These are phyloP conservation scores for Naganishia antarctica DNA, from an alignment of 768 basidiomycete species.

Conservation along the genomic window DNA sequence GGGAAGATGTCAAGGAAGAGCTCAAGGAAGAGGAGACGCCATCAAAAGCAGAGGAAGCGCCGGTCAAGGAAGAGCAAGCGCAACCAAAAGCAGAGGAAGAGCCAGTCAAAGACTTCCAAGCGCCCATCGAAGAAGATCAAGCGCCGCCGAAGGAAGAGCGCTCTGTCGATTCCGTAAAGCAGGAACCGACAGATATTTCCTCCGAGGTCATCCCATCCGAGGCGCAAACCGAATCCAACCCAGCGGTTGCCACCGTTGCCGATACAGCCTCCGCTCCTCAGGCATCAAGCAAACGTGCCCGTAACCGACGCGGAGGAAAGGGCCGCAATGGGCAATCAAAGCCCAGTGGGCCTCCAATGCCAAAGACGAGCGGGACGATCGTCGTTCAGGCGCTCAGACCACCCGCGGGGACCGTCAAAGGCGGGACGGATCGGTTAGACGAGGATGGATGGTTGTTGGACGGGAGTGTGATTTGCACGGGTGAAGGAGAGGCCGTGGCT, in stretches of 20 bases:
- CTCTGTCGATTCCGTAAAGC: not conserved
- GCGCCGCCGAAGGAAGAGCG: not conserved
- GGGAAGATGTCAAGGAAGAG: constrained; percentile 4
- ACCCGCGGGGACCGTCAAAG: constrained; percentile 17
- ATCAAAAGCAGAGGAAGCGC: too few species aligned
- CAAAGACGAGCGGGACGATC: constrained; percentile 23
- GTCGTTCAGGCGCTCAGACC: constrained; percentile 22
- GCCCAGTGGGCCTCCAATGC: not conserved
- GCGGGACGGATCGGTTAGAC: constrained; percentile 16
- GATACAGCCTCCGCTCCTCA: not conserved
- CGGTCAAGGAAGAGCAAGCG: not conserved
- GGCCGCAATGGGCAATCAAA: not conserved
- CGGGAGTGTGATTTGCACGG: constrained; percentile 84
- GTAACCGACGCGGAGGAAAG: not conserved
- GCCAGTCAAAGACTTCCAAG: constrained; percentile 7
- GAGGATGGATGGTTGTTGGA: constrained; percentile 60
- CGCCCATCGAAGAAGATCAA: not conserved
- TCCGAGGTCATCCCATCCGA: not conserved
- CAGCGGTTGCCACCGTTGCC: not conserved
- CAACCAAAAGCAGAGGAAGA: constrained; percentile 3
- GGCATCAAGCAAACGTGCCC: not conserved
- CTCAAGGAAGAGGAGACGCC: constrained; percentile 10
- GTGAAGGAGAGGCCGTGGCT: constrained; percentile 82
- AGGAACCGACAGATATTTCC: not conserved
- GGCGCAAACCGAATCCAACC: not conserved